Evolutionary conservation across 441 rosid species (phyloP).

Genomic region (Jatropha multifida): DNA sequence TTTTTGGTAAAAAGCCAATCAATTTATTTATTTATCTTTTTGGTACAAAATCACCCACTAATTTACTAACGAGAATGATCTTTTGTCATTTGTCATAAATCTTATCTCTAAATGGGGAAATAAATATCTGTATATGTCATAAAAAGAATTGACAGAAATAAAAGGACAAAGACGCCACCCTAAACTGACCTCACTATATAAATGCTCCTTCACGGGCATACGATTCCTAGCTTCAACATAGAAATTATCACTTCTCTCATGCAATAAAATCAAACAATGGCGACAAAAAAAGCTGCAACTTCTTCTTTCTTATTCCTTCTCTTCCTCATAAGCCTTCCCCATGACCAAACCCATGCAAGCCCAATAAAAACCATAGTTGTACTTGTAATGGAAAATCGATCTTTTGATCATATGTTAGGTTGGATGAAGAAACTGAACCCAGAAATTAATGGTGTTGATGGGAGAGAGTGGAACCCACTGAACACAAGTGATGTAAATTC

Average conservation of each 20-base stretch:
- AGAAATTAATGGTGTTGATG: slow-evolving; percentile 78
- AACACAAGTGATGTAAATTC: slow-evolving; percentile 52
- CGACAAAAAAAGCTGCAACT: background rate
- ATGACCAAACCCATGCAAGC: slow-evolving; percentile 27
- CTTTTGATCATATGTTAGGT: slow-evolving; percentile 93
- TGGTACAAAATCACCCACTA: too few relatives aligned
- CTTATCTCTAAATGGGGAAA: too few relatives aligned
- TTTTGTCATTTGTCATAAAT: too few relatives aligned
- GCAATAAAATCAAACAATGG: slow-evolving; percentile 13
- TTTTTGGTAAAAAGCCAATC: too few relatives aligned
- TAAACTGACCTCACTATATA: too few relatives aligned
- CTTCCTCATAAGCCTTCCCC: slow-evolving; percentile 19
- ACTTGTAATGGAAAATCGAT: slow-evolving; percentile 85
- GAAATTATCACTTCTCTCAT: background rate
- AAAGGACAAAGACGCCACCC: too few relatives aligned
- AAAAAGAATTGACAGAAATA: too few relatives aligned
- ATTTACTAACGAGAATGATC: too few relatives aligned
- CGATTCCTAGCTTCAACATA: too few relatives aligned
- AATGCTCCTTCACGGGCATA: too few relatives aligned
- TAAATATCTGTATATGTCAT: too few relatives aligned
- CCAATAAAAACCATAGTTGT: slow-evolving; percentile 76
- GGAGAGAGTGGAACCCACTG: slow-evolving; percentile 53
- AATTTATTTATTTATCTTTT: too few relatives aligned
- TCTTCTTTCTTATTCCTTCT: slow-evolving; percentile 1
- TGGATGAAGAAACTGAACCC: slow-evolving; percentile 92